Evolutionary conservation across 192 early-diverging fungal species (phyloP).

Genomic region (Backusella tuberculispora): DNA sequence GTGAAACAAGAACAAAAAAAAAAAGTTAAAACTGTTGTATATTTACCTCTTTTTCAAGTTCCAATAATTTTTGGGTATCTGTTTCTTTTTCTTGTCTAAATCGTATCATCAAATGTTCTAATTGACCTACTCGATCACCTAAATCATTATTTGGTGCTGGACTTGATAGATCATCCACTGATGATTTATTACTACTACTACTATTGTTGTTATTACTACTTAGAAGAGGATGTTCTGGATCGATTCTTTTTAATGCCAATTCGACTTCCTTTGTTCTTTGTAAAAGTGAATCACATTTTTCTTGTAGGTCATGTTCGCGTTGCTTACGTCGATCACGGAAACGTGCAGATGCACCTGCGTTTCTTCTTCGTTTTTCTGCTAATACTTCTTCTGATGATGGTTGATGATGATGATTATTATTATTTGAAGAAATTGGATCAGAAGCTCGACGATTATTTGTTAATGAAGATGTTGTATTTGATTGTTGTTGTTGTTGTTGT

Average conservation of each 20-base stretch:
- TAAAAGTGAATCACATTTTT: slow-evolving; percentile 58
- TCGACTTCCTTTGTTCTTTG: slow-evolving; percentile 39
- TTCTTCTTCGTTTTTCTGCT: slow-evolving; percentile 64
- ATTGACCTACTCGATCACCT: slow-evolving; percentile 32
- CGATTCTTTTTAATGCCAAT: slow-evolving; percentile 23
- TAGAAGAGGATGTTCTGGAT: slow-evolving; percentile 16
- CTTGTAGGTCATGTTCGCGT: slow-evolving; percentile 59
- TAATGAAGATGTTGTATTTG: background rate
- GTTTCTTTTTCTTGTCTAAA: slow-evolving; percentile 33
- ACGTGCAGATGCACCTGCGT: slow-evolving; percentile 65
- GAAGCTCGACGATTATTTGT: background rate
- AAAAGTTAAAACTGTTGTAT: background rate
- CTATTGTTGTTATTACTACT: background rate
- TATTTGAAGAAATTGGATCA: slow-evolving; percentile 19
- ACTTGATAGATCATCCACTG: background rate
- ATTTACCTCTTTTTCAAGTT: slow-evolving; percentile 37
- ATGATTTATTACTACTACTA: too few species aligned
- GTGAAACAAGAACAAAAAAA: too few species aligned
- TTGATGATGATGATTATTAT: slow-evolving; percentile 7
- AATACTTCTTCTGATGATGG: slow-evolving; percentile 51
- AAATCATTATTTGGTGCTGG: slow-evolving; percentile 8
- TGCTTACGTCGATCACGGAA: slow-evolving; percentile 69
- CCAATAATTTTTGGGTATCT: slow-evolving; percentile 22
- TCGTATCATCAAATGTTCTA: slow-evolving; percentile 32
- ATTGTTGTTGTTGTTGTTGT: background rate